A percentile compares a stretch with the other conserved stretches of the same genome.
phyloP scores from a whole-genome alignment of 352 stramenopile genomes.

The Phytophthora boehmeriae region DNA sequence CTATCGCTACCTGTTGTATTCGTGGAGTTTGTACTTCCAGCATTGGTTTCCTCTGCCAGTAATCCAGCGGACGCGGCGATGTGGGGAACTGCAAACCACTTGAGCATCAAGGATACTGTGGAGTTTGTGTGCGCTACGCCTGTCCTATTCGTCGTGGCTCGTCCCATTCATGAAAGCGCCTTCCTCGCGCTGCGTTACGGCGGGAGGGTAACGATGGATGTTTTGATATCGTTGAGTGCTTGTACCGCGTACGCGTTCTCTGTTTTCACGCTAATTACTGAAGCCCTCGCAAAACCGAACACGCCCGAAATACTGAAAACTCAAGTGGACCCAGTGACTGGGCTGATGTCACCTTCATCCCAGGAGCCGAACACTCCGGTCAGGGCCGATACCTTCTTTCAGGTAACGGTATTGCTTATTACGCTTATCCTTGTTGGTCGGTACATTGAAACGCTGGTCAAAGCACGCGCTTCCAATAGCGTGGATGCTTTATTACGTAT shows the following conservation, averaged over 20 bases:
- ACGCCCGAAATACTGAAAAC: slow-evolving; percentile 1
- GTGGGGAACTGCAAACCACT: slow-evolving; percentile 23
- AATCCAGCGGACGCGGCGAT: slow-evolving; percentile 36
- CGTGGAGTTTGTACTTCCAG: slow-evolving; percentile 62
- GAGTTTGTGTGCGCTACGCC: slow-evolving; percentile 71
- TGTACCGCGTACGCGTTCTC: slow-evolving; percentile 74
- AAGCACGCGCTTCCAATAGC: slow-evolving; percentile 70
- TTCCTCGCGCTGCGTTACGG: slow-evolving; percentile 64
- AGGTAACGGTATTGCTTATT: slow-evolving; percentile 70
- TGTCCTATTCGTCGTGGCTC: slow-evolving; percentile 61
- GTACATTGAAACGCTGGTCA: slow-evolving; percentile 79
- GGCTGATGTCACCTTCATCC: slow-evolving; percentile 6
- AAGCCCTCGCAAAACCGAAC: slow-evolving; percentile 11
- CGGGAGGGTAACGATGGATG: slow-evolving; percentile 76
- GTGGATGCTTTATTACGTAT: slow-evolving; percentile 70
- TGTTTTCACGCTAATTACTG: slow-evolving; percentile 36
- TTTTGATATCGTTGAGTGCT: slow-evolving; percentile 79
- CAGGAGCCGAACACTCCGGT: slow-evolving; percentile 15
- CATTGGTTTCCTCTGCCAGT: slow-evolving; percentile 21
- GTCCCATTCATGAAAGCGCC: slow-evolving; percentile 77
- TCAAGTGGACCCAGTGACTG: slow-evolving; percentile 15
- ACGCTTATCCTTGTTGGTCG: slow-evolving; percentile 76
- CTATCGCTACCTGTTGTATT: slow-evolving; percentile 59
- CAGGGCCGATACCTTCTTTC: slow-evolving; percentile 71
- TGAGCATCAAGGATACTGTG: slow-evolving; percentile 61